phyloP scores from a whole-genome alignment of 164 flowering plant genomes.

The Echeveria elegans region DNA sequence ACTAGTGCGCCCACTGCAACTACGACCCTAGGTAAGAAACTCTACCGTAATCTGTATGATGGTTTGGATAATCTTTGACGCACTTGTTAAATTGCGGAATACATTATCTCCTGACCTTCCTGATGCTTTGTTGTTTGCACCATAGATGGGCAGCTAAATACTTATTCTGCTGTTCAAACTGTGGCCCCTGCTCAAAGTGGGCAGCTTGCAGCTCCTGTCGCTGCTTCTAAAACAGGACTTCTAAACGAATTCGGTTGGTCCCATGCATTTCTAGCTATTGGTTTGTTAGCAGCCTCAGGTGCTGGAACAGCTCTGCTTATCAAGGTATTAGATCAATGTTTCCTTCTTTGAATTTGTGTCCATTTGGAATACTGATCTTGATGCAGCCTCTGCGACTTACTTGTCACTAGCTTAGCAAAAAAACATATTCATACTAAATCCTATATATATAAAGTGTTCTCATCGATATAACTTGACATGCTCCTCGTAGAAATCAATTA shows the following conservation, averaged over 20 bases:
- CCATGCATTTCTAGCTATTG: constrained; percentile 68
- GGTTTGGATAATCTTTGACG: neutral
- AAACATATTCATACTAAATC: neutral
- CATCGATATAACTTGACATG: neutral
- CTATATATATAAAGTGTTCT: neutral
- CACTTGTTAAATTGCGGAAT: neutral
- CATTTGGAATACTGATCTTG: neutral
- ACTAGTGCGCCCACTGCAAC: constrained; percentile 29
- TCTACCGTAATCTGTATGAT: neutral
- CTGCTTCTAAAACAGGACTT: constrained; percentile 30
- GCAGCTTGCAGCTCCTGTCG: constrained; percentile 49
- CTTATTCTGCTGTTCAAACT: constrained; percentile 37
- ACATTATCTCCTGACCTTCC: neutral
- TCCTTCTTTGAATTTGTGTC: neutral
- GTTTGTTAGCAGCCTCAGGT: constrained; percentile 76
- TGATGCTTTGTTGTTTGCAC: neutral
- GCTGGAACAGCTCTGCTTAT: constrained; percentile 74
- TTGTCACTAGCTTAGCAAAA: neutral
- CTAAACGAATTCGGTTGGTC: constrained; percentile 61
- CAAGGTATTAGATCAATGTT: constrained; percentile 42
- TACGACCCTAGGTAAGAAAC: constrained; percentile 46
- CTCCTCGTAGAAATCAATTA: constrained; percentile 44
- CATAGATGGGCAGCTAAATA: constrained; percentile 43
- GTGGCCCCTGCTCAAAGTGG: constrained; percentile 35
- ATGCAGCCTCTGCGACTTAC: neutral